Base-by-base conservation (phyloP, 371 early-diverging fungal genomes). In the Apophysomyces ossiformis region DNA sequence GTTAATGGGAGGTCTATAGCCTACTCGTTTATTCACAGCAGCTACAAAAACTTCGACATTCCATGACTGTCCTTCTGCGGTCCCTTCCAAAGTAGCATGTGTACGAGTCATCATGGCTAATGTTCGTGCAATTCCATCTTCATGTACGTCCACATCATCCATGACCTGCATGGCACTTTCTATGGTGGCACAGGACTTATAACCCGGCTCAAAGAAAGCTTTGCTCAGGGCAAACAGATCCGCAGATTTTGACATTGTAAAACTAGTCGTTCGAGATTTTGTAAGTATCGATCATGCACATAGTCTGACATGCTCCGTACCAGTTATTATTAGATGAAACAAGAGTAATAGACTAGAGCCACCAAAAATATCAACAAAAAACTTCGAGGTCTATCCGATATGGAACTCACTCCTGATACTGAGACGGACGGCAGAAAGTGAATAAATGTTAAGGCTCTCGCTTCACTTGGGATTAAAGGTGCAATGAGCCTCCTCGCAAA, bases 101-200 rank as follows among this genome's bases (percentile, higher is more conserved):
- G 79, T 71, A 32, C 75, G 67, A 62, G 73, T 66, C 56, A 79
- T 70, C 73, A 74, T 68, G 32, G 69, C 69, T 12, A 79, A 61
- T 37, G 71, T 71, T 60, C 69, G 68, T 46, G 79, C 74, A 39
- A 76, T 63, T 11, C 73, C 69, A 37, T 76, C 76, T 37, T 76
- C 76, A 11, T 70, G 65, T 32, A 75, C 47, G 12, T 67, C 63
- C 9, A 71, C 68, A 21, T 62, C 68, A 37, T 72, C 78, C 75
- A 75, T 69, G 68, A 58, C 71, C 70, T 66, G 69, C 69, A 71
- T 67, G 68, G 73, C 78, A 63, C 56, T 69, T 8, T 75, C 69
- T 57, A 73, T 37, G 7, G 61, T 78, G 6, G 62, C 45, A 60
- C 67, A 69, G 21, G 71, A 60, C 38, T 50, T 54, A 61, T 78